Conservation (phyloP, 768 basidiomycete species). For the Cyclocybe aegerita region DNA sequence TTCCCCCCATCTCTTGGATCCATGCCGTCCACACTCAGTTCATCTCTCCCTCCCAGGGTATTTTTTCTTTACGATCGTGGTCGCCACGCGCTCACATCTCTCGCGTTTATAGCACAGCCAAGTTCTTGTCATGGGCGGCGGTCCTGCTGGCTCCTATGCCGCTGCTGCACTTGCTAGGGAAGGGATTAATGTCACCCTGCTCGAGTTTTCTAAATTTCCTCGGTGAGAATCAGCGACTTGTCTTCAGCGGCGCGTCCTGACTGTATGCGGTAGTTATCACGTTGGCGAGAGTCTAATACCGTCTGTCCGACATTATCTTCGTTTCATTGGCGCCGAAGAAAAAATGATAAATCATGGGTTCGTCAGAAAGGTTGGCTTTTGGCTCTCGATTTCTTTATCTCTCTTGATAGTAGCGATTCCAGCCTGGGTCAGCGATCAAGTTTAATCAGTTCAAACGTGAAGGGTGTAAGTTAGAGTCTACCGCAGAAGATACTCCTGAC, state of each 20-base stretch:
- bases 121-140: conserved; percentile 49
- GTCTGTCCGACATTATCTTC: conserved; percentile 56
- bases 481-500: conserved; percentile 3
- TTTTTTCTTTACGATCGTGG: conserved; percentile 4
- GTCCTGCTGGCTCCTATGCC: conserved; percentile 58
- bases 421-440: conserved; percentile 66
- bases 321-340: conserved; percentile 58
- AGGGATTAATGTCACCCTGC: conserved; percentile 50
- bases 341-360: conserved; percentile 51
- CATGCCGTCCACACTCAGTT: conserved; percentile 23
- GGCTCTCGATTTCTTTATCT: not conserved
- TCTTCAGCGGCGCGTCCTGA: not conserved
- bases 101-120: conserved; percentile 34
- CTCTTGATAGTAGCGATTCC: conserved; percentile 2
- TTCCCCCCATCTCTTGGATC: conserved; percentile 8
- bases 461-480: conserved; percentile 44
- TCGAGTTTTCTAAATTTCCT: conserved; percentile 57
- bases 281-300: conserved; percentile 63
- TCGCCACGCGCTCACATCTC: not conserved
- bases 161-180: conserved; percentile 56
- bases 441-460: conserved; percentile 66
- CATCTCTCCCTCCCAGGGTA: conserved; percentile 31
- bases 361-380: conserved; percentile 40
- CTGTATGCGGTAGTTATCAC: conserved; percentile 41
- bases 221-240: conserved; percentile 26